These are phyloP conservation scores for Epipyxis sp. DNA, from an alignment of 108 stramenopile genomes.

Conservation along the genomic window DNA sequence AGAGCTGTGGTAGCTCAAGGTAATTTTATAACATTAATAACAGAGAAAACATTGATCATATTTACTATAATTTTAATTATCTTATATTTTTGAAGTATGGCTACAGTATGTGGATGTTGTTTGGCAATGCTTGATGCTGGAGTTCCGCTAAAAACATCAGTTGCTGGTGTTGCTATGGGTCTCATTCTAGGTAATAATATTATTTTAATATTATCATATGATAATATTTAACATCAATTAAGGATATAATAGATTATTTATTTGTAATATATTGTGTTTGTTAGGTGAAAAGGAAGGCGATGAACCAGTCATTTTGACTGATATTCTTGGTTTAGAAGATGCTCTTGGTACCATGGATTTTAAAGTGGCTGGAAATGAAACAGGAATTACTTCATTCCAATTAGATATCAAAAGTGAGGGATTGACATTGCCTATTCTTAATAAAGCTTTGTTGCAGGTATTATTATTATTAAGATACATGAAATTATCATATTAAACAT, in stretches of 20 bases:
- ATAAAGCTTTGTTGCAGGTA: constrained; percentile 35
- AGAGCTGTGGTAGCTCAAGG: constrained; percentile 76
- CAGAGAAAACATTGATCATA: too few species aligned
- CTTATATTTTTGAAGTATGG: constrained; percentile 72
- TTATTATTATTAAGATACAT: too few species aligned
- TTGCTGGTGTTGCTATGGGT: constrained; percentile 82
- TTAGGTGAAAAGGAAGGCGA: constrained; percentile 35
- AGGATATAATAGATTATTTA: too few species aligned
- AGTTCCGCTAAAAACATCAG: constrained; percentile 55
- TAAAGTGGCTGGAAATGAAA: constrained; percentile 75
- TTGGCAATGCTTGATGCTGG: background rate
- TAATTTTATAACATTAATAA: too few species aligned
- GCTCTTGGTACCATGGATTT: constrained; percentile 73
- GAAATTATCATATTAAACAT: too few species aligned
- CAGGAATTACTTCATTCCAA: constrained; percentile 79
- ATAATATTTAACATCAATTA: too few species aligned
- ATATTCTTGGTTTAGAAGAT: constrained; percentile 79
- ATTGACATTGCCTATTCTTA: constrained; percentile 63
- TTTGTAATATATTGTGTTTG: background rate
- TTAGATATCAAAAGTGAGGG: constrained; percentile 86
- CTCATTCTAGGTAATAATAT: too few species aligned
- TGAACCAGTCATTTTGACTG: constrained; percentile 71
- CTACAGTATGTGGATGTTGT: constrained; percentile 10
- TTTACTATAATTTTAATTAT: too few species aligned
- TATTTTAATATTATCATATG: too few species aligned